phyloP scores from a whole-genome alignment of 2,329 filamentous ascomycete genomes.

The Fusarium sp. region DNA sequence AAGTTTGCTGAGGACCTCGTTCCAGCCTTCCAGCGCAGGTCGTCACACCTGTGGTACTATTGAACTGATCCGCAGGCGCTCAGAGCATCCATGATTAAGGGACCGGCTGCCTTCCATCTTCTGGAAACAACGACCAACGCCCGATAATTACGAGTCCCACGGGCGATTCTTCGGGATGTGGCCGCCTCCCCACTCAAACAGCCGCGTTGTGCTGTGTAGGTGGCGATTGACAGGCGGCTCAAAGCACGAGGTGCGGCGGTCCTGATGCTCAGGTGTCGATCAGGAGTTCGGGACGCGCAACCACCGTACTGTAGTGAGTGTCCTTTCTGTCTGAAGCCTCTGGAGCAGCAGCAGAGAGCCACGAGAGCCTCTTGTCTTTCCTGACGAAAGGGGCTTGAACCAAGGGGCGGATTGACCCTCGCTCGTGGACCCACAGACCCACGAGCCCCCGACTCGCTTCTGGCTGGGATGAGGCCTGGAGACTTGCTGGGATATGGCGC shows the following conservation, averaged over 20 bases:
- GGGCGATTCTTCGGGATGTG: constrained; percentile 15
- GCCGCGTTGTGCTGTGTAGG: constrained; percentile 12
- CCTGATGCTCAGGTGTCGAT: constrained; percentile 29
- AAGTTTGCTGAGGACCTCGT: constrained; percentile 2
- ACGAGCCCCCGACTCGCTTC: constrained; percentile 22
- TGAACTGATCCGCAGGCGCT: neutral
- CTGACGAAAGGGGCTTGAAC: constrained; percentile 36
- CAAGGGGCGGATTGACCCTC: constrained; percentile 32
- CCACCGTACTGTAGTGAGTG: constrained; percentile 9
- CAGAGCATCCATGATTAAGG: neutral
- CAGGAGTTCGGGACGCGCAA: constrained; percentile 45
- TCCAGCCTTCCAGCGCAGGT: constrained; percentile 1
- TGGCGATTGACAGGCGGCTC: constrained; percentile 21
- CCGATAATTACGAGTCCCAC: constrained; percentile 27
- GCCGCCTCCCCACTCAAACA: constrained; percentile 3
- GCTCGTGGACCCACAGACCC: constrained; percentile 36
- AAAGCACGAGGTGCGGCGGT: constrained; percentile 10
- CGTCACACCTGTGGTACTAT: constrained; percentile 1
- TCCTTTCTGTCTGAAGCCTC: constrained; percentile 16
- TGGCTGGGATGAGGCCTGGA: constrained; percentile 35
- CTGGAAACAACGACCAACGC: constrained; percentile 10
- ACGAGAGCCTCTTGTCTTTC: constrained; percentile 34
- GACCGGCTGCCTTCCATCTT: neutral
- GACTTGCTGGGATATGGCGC: constrained; percentile 42
- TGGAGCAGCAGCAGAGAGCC: constrained; percentile 13